These are phyloP conservation scores for Solanum hybrid DNA, from an alignment of 305 asterid genomes.

Conservation along the genomic window DNA sequence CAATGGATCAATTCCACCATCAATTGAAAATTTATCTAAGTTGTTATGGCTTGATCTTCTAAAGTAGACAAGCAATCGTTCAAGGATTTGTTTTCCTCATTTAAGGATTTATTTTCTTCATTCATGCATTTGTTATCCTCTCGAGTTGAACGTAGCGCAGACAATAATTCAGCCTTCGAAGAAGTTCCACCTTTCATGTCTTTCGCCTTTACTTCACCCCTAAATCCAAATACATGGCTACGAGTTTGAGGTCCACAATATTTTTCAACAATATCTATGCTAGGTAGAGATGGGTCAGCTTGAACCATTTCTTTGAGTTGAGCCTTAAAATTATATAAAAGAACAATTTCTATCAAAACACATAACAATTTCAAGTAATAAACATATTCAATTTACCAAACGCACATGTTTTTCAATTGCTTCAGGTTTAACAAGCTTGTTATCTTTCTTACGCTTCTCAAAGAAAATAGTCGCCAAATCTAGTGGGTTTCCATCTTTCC, in stretches of 20 bases:
- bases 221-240: neutral
- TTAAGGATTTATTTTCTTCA: neutral
- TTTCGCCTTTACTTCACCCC: neutral
- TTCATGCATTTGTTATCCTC: neutral
- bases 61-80: neutral
- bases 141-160: neutral
- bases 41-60: conserved; percentile 62
- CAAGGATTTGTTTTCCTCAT: neutral
- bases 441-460: neutral
- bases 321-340: neutral
- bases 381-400: neutral
- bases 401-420: neutral
- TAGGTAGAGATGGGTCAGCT: neutral
- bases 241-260: neutral
- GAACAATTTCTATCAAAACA: neutral
- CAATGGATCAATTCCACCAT: conserved; percentile 62
- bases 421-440: neutral
- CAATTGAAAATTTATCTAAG: conserved; percentile 50
- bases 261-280: neutral
- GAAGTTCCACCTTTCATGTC: neutral
- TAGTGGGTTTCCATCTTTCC: neutral
- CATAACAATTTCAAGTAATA: neutral
- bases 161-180: neutral
- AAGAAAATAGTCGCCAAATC: neutral
- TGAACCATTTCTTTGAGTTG: neutral